These are phyloP conservation scores for Tanacetum coccineum DNA, from an alignment of 129 eudicot genomes.

Conservation along the genomic window DNA sequence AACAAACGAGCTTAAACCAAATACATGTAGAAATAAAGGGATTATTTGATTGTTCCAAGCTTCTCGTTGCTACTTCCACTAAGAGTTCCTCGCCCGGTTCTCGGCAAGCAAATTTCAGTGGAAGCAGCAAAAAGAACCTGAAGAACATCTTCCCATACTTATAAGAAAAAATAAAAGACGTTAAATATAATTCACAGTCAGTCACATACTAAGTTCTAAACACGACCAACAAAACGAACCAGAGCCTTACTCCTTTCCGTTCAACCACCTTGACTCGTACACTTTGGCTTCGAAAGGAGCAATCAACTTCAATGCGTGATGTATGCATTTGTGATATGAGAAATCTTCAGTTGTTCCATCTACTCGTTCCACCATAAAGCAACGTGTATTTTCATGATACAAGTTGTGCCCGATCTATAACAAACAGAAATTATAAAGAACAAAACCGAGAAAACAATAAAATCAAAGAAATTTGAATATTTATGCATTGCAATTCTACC, in stretches of 20 bases:
- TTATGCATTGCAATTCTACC: slow-evolving; percentile 28
- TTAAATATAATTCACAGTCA: slow-evolving; percentile 1
- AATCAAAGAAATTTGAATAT: background rate
- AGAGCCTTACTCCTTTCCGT: slow-evolving; percentile 14
- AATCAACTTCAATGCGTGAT: slow-evolving; percentile 52
- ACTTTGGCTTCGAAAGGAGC: slow-evolving; percentile 39
- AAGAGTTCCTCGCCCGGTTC: slow-evolving; percentile 45
- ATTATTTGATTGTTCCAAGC: slow-evolving; percentile 63
- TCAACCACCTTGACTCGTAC: slow-evolving; percentile 43
- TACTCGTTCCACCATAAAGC: slow-evolving; percentile 59
- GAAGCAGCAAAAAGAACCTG: slow-evolving; percentile 99
- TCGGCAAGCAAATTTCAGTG: slow-evolving; percentile 79
- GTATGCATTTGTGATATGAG: slow-evolving; percentile 75
- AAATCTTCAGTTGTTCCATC: slow-evolving; percentile 80
- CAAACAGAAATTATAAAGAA: background rate
- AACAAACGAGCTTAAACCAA: background rate
- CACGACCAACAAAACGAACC: background rate
- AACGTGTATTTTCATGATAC: slow-evolving; percentile 45
- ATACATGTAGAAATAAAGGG: slow-evolving; percentile 25
- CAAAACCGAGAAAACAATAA: background rate
- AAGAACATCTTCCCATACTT: slow-evolving; percentile 40
- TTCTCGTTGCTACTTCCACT: slow-evolving; percentile 99
- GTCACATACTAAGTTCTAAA: slow-evolving; percentile 7
- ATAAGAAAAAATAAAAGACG: slow-evolving; percentile 9
- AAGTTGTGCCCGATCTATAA: slow-evolving; percentile 63